Percentiles rank a stretch among this genome's conserved stretches.
phyloP scores from a whole-genome alignment of 1,284 basidiomycete species.

The Ceraceosorus bombacis region DNA sequence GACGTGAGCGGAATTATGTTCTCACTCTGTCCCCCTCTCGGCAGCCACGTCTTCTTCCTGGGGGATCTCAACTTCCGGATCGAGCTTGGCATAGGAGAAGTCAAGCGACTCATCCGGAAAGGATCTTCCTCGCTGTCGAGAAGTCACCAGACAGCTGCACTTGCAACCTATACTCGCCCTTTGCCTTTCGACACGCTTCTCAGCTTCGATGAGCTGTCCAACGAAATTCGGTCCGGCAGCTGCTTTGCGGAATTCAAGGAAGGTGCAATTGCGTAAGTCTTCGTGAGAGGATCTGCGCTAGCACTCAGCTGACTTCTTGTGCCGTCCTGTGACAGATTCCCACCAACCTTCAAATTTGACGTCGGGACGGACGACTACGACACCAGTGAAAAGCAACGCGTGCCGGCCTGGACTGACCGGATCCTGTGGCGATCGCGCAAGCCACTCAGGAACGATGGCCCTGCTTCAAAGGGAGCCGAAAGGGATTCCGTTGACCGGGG shows the following conservation, averaged over 20 bases:
- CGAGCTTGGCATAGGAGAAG: constrained; percentile 52
- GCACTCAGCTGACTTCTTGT: background rate
- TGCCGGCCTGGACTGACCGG: constrained; percentile 20
- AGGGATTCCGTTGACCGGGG: too few species aligned
- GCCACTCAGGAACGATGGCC: too few species aligned
- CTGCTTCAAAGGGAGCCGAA: too few species aligned
- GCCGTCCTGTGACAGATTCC: constrained; percentile 5
- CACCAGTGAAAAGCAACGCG: constrained; percentile 19
- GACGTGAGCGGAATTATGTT: too few species aligned
- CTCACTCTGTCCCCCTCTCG: too few species aligned
- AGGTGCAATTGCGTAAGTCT: too few species aligned
- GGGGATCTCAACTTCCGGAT: constrained; percentile 93
- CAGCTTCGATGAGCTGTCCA: constrained; percentile 67
- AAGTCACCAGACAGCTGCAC: too few species aligned
- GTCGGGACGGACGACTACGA: constrained; percentile 15
- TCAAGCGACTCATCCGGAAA: constrained; percentile 7
- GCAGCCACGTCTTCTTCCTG: constrained; percentile 77
- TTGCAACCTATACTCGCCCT: constrained; percentile 65
- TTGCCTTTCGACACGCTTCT: constrained; percentile 62
- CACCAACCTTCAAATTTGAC: constrained; percentile 22
- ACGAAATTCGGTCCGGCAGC: constrained; percentile 57
- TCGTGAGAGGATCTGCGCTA: too few species aligned
- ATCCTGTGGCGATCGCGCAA: constrained; percentile 12
- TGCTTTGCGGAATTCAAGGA: constrained; percentile 43
- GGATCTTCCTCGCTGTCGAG: background rate